Evolutionary conservation across 495 filamentous ascomycete genomes (phyloP).

Genomic region (Neurospora sp.): DNA sequence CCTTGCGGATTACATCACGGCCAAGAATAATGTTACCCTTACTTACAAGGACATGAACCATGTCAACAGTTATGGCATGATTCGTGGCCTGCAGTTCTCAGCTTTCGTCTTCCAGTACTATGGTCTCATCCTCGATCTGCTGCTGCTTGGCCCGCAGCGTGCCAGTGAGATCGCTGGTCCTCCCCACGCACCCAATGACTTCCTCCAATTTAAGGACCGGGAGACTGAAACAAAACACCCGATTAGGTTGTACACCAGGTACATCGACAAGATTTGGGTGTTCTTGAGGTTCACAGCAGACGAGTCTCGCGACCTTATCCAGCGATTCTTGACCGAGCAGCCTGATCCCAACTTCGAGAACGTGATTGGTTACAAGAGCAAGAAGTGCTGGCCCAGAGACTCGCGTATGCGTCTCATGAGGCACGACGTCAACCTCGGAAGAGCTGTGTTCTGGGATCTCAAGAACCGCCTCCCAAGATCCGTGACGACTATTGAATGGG

Average conservation of each 20-base stretch:
- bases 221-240: conserved; percentile 87
- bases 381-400: conserved; percentile 99
- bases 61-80: conserved; percentile 97
- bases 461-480: conserved; percentile 94
- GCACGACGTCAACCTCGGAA: conserved; percentile 96
- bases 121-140: conserved; percentile 86
- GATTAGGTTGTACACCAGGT: conserved; percentile 91
- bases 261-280: conserved; percentile 98
- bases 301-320: conserved; percentile 91
- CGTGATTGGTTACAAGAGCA: conserved; percentile 97
- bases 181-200: conserved; percentile 95
- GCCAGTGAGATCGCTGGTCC: conserved; percentile 96
- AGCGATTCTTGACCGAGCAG: conserved; percentile 95
- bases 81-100: conserved; percentile 93
- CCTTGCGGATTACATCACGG: conserved; percentile 96
- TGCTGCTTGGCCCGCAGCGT: conserved; percentile 86
- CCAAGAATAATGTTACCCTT: conserved; percentile 98
- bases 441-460: conserved; percentile 98
- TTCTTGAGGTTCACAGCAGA: conserved; percentile 91
- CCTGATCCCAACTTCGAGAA: conserved; percentile 99
- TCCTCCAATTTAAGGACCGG: conserved; percentile 90
- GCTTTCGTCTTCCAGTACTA: conserved; percentile 99
- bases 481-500: conserved; percentile 97
- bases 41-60: conserved; percentile 99
- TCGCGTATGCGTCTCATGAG: conserved; percentile 97